A percentile compares a stretch with the other conserved stretches of the same genome.
phyloP scores from a whole-genome alignment of 306 rosid genomes.

The Carpinus fangiana region DNA sequence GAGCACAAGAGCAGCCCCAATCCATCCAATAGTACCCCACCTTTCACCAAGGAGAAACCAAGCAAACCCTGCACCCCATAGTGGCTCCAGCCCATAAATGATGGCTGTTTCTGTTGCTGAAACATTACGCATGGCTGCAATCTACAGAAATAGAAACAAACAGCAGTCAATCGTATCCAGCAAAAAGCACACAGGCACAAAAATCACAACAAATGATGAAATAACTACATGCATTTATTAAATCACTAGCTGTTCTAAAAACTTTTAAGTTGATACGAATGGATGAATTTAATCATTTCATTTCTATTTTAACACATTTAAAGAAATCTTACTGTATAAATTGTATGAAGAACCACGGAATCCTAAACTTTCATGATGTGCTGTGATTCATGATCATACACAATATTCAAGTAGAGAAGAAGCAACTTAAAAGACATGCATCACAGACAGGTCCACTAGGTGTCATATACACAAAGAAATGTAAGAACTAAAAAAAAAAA shows the following conservation, averaged over 20 bases:
- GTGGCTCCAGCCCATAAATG: constrained; percentile 75
- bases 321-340: not conserved
- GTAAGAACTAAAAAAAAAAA: constrained; percentile 3
- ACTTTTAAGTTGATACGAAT: too few species aligned
- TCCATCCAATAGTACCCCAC: constrained; percentile 71
- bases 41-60: constrained; percentile 87
- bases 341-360: not conserved
- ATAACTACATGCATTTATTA: not conserved
- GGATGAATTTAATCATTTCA: not conserved
- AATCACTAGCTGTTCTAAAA: too few species aligned
- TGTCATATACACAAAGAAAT: not conserved
- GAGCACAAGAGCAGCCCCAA: constrained; percentile 78
- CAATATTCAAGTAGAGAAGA: not conserved
- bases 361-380: not conserved
- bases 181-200: not conserved
- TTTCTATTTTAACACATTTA: not conserved
- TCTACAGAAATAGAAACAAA: constrained; percentile 34
- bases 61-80: constrained; percentile 79
- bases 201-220: not conserved
- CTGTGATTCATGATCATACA: not conserved
- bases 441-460: not conserved
- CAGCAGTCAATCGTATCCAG: not conserved
- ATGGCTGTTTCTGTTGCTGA: constrained; percentile 78
- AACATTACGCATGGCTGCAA: constrained; percentile 75
- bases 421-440: not conserved